Percentiles rank a stretch among this genome's conserved stretches.
phyloP scores from a whole-genome alignment of 208 protist species.

The Trypanosoma grayi region DNA sequence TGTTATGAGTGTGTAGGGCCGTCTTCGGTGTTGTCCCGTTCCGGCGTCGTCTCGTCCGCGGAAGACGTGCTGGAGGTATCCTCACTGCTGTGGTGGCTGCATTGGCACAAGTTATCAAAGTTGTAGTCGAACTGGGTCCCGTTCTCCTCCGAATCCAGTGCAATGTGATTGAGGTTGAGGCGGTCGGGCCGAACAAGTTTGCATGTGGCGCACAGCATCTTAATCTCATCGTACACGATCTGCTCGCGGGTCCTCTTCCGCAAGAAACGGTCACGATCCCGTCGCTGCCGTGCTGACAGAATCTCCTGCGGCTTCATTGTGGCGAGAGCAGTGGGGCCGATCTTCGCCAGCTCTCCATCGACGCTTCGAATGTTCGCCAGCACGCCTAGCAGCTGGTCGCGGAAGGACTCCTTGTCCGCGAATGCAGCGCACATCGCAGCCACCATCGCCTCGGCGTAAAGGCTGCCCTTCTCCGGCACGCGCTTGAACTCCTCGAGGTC shows the following conservation, averaged over 20 bases:
- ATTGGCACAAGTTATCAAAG: constrained; percentile 84
- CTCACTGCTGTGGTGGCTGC: constrained; percentile 58
- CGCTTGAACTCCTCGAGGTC: constrained; percentile 60
- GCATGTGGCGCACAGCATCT: constrained; percentile 82
- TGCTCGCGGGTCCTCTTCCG: constrained; percentile 82
- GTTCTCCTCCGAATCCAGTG: constrained; percentile 84
- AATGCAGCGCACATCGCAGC: constrained; percentile 28
- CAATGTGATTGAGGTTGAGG: constrained; percentile 86
- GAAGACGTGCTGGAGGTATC: constrained; percentile 27
- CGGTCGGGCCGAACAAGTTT: constrained; percentile 76
- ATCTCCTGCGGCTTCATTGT: constrained; percentile 76
- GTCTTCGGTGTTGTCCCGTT: too few relatives aligned
- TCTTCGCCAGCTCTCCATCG: constrained; percentile 49
- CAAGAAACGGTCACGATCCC: constrained; percentile 35
- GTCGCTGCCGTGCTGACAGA: constrained; percentile 56
- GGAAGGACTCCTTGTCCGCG: constrained; percentile 56
- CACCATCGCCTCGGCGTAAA: constrained; percentile 52
- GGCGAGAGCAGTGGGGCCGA: constrained; percentile 46
- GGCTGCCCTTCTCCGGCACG: constrained; percentile 19
- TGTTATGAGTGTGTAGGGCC: too few relatives aligned
- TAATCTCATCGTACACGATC: constrained; percentile 69
- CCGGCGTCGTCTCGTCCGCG: too few relatives aligned
- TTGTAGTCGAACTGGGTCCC: constrained; percentile 91
- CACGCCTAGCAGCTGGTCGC: constrained; percentile 68
- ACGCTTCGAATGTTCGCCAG: constrained; percentile 72